These are phyloP conservation scores for Populus tomentosa DNA, from an alignment of 441 rosid species.

Conservation along the genomic window DNA sequence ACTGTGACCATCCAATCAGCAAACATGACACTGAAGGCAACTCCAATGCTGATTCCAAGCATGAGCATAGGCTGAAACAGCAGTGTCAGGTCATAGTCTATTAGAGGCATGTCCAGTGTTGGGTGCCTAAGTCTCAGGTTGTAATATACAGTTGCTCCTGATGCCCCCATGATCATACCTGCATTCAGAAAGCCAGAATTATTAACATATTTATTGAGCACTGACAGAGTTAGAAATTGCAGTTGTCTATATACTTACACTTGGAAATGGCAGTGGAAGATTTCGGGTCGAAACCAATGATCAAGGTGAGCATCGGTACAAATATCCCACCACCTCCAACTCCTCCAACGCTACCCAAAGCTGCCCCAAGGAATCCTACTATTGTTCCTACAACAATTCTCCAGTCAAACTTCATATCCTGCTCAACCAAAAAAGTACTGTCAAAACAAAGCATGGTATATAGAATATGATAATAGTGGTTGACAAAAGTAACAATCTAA, in stretches of 20 bases:
- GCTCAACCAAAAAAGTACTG: conserved; percentile 1
- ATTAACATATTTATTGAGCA: neutral
- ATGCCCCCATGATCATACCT: conserved; percentile 71
- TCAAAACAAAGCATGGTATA: neutral
- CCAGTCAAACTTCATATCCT: conserved; percentile 56
- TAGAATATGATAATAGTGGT: no score
- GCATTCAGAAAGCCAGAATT: neutral
- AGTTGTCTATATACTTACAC: conserved; percentile 29
- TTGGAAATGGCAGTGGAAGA: conserved; percentile 67
- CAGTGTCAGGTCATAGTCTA: conserved; percentile 56
- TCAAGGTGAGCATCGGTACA: conserved; percentile 59
- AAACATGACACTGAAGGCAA: conserved; percentile 49
- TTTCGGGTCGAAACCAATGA: conserved; percentile 65
- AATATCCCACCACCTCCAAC: conserved; percentile 78
- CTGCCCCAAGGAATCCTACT: conserved; percentile 31
- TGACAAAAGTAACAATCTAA: no score
- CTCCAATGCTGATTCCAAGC: conserved; percentile 60
- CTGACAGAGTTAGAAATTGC: neutral
- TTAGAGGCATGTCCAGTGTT: conserved; percentile 47
- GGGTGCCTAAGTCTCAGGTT: conserved; percentile 57
- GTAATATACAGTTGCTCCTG: conserved; percentile 52
- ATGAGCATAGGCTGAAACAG: conserved; percentile 60
- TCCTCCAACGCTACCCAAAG: no score
- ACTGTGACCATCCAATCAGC: conserved; percentile 71
- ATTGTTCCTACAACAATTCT: conserved; percentile 43